These are phyloP conservation scores for Haplosporangium sp. DNA, from an alignment of 371 early-diverging fungal genomes.

Conservation along the genomic window DNA sequence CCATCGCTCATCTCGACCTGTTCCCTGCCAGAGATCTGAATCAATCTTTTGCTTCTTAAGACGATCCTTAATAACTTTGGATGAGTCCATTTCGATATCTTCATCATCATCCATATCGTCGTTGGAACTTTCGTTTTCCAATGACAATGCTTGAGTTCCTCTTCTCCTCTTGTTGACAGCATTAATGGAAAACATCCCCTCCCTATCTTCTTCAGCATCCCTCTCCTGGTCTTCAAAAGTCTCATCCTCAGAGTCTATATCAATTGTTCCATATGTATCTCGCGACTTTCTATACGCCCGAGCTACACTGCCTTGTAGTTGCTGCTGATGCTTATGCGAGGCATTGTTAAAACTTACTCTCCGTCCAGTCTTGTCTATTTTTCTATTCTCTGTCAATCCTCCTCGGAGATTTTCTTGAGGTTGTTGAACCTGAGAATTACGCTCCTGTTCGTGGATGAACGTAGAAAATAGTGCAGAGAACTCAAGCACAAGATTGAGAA, in stretches of 20 bases:
- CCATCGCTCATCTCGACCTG: background rate
- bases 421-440: background rate
- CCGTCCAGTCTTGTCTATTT: conserved; percentile 11
- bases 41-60: conserved; percentile 33
- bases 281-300: background rate
- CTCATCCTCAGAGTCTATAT: conserved; percentile 19
- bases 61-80: background rate
- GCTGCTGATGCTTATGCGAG: background rate
- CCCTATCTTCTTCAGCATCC: background rate
- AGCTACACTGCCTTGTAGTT: background rate
- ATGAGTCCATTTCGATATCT: conserved; percentile 25
- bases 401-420: background rate
- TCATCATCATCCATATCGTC: conserved; percentile 14
- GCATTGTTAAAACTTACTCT: conserved; percentile 28
- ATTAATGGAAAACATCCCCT: background rate
- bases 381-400: background rate
- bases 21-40: background rate
- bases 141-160: background rate
- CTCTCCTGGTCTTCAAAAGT: conserved; percentile 6
- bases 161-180: background rate
- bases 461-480: conserved; percentile 31
- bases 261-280: background rate
- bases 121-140: background rate
- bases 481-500: conserved; percentile 35
- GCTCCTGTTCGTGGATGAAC: conserved; percentile 28